phyloP scores from a whole-genome alignment of 2,329 filamentous ascomycete genomes.

The Scedosporium dehoogii region DNA sequence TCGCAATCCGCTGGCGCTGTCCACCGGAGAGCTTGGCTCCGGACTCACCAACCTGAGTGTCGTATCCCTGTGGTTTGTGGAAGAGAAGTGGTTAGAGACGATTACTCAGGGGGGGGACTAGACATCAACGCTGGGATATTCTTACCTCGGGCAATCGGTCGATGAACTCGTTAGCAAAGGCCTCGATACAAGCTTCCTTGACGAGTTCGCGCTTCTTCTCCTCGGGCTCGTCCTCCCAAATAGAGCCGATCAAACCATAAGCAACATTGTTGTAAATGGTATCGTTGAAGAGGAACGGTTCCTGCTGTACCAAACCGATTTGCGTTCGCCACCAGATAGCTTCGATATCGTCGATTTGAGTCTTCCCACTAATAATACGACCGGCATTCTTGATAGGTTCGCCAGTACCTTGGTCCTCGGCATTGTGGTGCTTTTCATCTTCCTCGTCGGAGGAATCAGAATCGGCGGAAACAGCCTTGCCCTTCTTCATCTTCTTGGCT shows the following conservation, averaged over 20 bases:
- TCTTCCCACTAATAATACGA: conserved; percentile 10
- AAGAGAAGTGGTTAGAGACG: background rate
- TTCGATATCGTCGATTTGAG: conserved; percentile 13
- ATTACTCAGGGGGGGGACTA: background rate
- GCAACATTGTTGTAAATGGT: conserved; percentile 49
- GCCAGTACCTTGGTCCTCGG: conserved; percentile 5
- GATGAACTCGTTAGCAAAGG: conserved; percentile 62
- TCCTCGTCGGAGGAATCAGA: conserved; percentile 5
- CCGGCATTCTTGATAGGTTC: conserved; percentile 7
- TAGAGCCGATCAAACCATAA: conserved; percentile 43
- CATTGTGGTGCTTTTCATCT: background rate
- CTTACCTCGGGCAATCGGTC: conserved; percentile 46
- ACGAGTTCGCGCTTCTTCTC: conserved; percentile 42
- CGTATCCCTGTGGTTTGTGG: conserved; percentile 47
- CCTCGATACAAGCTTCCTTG: conserved; percentile 53
- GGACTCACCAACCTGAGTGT: conserved; percentile 65
- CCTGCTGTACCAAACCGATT: conserved; percentile 42
- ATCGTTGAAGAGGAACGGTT: conserved; percentile 42
- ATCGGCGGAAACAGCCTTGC: background rate
- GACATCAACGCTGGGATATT: conserved; percentile 5
- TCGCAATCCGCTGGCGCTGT: conserved; percentile 74
- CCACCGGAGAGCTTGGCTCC: conserved; percentile 76
- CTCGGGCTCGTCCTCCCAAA: conserved; percentile 35
- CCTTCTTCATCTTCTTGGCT: conserved; percentile 8
- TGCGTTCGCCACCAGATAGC: conserved; percentile 33